phyloP scores from a whole-genome alignment of 495 filamentous ascomycete species.

The Lophium mytilinum region DNA sequence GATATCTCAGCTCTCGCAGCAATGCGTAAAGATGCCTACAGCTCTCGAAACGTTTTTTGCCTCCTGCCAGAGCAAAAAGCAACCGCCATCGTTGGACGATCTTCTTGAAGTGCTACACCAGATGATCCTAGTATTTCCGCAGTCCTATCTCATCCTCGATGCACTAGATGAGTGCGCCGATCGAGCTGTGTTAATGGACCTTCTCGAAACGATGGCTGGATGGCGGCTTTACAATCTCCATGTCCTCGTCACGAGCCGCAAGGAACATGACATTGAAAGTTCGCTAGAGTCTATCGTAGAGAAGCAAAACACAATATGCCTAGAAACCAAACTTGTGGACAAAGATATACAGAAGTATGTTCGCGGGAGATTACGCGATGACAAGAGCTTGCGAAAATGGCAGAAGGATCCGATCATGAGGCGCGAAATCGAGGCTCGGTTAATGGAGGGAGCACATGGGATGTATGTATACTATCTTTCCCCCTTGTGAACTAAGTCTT shows the following conservation, averaged over 20 bases:
- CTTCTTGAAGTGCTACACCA: constrained; percentile 4
- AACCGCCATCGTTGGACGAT: constrained; percentile 10
- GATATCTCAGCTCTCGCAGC: constrained; percentile 15
- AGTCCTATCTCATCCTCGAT: constrained; percentile 20
- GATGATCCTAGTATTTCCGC: not conserved
- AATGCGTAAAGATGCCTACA: not conserved
- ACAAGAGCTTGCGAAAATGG: constrained; percentile 12
- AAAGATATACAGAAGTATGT: constrained; percentile 21
- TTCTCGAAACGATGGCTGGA: not conserved
- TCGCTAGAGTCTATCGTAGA: constrained; percentile 3
- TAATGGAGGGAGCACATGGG: constrained; percentile 15
- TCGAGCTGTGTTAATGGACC: constrained; percentile 7
- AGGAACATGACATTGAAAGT: constrained; percentile 17
- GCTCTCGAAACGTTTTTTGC: constrained; percentile 6
- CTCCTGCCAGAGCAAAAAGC: constrained; percentile 5
- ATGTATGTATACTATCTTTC: constrained; percentile 9
- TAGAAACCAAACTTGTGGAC: constrained; percentile 15
- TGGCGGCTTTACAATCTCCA: constrained; percentile 14
- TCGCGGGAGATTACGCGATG: constrained; percentile 2
- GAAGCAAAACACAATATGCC: constrained; percentile 1
- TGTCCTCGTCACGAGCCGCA: constrained; percentile 19
- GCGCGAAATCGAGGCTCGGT: constrained; percentile 4
- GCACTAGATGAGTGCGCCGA: constrained; percentile 21
- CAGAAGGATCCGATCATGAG: not conserved
- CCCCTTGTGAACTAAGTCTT: not conserved